A percentile compares a stretch with the other conserved stretches of the same genome.
Conservation (phyloP, 1,284 basidiomycete species). For the Chalciporus sp. region DNA sequence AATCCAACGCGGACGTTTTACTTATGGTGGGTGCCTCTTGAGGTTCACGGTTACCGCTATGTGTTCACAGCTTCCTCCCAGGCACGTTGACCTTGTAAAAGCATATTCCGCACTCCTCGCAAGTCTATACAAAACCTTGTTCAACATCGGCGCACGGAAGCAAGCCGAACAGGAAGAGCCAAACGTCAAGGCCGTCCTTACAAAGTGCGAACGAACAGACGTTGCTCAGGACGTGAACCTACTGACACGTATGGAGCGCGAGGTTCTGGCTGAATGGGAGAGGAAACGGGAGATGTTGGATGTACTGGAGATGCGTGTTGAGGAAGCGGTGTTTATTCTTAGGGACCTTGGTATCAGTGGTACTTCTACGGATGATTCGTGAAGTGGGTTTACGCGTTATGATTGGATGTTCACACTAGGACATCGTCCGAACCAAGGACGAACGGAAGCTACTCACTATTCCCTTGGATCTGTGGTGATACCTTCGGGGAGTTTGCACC, state of each 20-base stretch:
- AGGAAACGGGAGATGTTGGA: slow-evolving; percentile 70
- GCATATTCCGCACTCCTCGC: slow-evolving; percentile 77
- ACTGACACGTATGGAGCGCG: slow-evolving; percentile 71
- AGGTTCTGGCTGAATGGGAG: slow-evolving; percentile 68
- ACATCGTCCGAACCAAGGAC: no score
- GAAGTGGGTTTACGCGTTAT: background rate
- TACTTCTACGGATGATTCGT: slow-evolving; percentile 25
- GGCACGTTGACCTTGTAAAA: slow-evolving; percentile 84
- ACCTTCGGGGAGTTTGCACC: no score
- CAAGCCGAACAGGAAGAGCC: slow-evolving; percentile 70
- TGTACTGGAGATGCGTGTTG: slow-evolving; percentile 78
- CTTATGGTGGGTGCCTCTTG: slow-evolving; percentile 68
- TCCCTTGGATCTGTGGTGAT: no score
- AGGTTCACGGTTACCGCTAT: background rate
- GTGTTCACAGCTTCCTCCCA: slow-evolving; percentile 28
- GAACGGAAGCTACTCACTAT: no score
- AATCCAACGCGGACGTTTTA: slow-evolving; percentile 86
- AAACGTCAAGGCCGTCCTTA: slow-evolving; percentile 68
- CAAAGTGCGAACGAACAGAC: slow-evolving; percentile 80
- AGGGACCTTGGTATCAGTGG: slow-evolving; percentile 58
- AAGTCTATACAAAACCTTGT: slow-evolving; percentile 84
- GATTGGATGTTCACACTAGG: no score
- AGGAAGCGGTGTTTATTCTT: slow-evolving; percentile 83
- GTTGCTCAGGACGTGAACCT: slow-evolving; percentile 73
- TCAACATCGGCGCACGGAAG: slow-evolving; percentile 76